These are phyloP conservation scores for Davidsoniella virescens DNA, from an alignment of 2,329 filamentous ascomycete species.

Conservation along the genomic window DNA sequence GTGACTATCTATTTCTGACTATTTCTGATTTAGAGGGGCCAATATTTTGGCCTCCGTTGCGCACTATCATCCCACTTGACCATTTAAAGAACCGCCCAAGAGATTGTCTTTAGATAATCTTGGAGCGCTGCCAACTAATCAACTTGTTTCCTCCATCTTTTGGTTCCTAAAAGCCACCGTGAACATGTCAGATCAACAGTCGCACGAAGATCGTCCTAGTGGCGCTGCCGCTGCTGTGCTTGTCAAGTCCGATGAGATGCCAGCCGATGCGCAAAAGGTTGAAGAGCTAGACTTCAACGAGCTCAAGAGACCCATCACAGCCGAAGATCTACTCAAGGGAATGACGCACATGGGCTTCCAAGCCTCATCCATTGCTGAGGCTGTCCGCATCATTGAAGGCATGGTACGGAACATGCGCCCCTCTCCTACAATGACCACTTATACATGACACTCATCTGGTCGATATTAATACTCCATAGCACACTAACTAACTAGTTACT, in stretches of 20 bases:
- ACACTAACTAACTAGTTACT: neutral
- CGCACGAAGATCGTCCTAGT: slow-evolving; percentile 32
- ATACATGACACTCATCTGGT: neutral
- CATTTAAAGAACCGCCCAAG: no score
- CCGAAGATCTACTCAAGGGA: slow-evolving; percentile 63
- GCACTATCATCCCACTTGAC: no score
- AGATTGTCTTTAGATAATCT: no score
- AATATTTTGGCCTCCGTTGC: no score
- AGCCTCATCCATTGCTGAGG: slow-evolving; percentile 60
- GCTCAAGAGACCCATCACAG: slow-evolving; percentile 62
- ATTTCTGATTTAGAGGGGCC: no score
- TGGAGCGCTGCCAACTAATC: neutral
- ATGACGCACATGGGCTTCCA: slow-evolving; percentile 75
- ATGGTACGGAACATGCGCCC: slow-evolving; percentile 48
- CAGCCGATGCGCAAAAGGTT: slow-evolving; percentile 62
- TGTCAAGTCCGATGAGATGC: slow-evolving; percentile 67
- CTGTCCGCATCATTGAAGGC: slow-evolving; percentile 79
- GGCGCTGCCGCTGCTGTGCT: slow-evolving; percentile 67
- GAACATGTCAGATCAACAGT: slow-evolving; percentile 7
- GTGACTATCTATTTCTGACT: no score
- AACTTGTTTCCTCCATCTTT: neutral
- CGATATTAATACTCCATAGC: no score
- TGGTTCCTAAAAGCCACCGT: neutral
- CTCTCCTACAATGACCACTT: neutral
- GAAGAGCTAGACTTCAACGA: slow-evolving; percentile 86